Evolutionary conservation across 345 rosid species (phyloP).

Genomic region (Turnera subulata): DNA sequence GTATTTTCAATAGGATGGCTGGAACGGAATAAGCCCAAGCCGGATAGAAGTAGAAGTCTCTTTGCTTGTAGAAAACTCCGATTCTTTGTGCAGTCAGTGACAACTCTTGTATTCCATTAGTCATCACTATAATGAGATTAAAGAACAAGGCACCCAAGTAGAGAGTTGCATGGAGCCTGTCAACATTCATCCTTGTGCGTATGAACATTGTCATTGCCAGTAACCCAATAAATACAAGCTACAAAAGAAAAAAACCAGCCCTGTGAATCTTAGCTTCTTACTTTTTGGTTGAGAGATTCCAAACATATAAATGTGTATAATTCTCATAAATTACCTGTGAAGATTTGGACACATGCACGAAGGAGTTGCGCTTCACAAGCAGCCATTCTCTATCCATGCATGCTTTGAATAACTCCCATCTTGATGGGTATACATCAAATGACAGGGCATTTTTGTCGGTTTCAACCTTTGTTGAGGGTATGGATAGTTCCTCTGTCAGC

Average conservation of each 20-base stretch:
- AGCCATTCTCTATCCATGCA: slow-evolving; percentile 63
- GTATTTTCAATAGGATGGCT: slow-evolving; percentile 38
- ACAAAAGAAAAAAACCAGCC: slow-evolving; percentile 1
- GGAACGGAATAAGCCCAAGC: slow-evolving; percentile 51
- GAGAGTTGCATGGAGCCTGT: slow-evolving; percentile 28
- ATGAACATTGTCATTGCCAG: slow-evolving; percentile 39
- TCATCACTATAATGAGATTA: slow-evolving; percentile 29
- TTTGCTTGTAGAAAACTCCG: slow-evolving; percentile 44
- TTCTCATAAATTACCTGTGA: too few species aligned
- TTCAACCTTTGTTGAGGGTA: slow-evolving; percentile 34
- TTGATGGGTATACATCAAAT: slow-evolving; percentile 37
- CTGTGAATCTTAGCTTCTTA: too few species aligned
- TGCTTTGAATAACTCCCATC: slow-evolving; percentile 55
- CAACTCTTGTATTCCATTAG: slow-evolving; percentile 38
- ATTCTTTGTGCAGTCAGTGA: slow-evolving; percentile 39
- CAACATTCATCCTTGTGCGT: slow-evolving; percentile 30
- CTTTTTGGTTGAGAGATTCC: too few species aligned
- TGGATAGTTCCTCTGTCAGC: slow-evolving; percentile 36
- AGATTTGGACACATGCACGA: slow-evolving; percentile 36
- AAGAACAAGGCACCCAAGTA: slow-evolving; percentile 40
- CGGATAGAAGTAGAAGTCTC: slow-evolving; percentile 45
- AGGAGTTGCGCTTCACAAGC: slow-evolving; percentile 50
- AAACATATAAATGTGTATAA: too few species aligned
- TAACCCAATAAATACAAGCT: slow-evolving; percentile 35
- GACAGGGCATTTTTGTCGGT: slow-evolving; percentile 38